Conservation (phyloP, 176 grass and related monocot genomes). For the Cenchrus purpureus region DNA sequence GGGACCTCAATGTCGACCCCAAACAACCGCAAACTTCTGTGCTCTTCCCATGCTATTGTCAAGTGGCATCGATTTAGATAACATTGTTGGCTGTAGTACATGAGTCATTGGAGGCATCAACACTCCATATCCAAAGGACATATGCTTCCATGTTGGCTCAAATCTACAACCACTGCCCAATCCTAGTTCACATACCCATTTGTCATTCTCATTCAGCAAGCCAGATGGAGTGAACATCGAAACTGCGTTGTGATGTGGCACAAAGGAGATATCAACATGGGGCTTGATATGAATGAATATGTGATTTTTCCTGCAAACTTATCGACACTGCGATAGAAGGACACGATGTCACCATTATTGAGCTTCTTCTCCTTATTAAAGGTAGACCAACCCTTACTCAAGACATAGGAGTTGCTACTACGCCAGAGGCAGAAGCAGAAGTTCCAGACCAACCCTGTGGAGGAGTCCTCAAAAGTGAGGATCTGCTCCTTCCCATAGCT, state of each 20-base stretch:
- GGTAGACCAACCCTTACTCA: not conserved
- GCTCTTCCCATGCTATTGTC: not conserved
- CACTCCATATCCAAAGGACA: not conserved
- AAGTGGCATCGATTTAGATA: not conserved
- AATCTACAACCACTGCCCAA: not conserved
- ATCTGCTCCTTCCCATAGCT: not conserved
- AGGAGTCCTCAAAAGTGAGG: not conserved
- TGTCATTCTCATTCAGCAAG: no score
- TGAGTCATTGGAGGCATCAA: not conserved
- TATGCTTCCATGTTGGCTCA: not conserved
- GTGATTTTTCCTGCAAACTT: not conserved
- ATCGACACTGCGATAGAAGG: not conserved
- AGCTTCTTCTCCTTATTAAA: constrained; percentile 3
- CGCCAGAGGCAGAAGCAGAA: not conserved
- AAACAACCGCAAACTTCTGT: not conserved
- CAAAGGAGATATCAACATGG: not conserved
- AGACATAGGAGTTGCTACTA: not conserved
- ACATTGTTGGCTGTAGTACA: not conserved
- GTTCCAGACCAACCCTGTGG: not conserved
- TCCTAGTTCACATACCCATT: not conserved
- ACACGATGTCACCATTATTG: not conserved
- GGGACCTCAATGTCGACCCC: not conserved
- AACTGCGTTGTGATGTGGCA: not conserved
- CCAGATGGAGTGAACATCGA: not conserved
- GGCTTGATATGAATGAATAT: not conserved